Conservation (phyloP, 2,329 filamentous ascomycete species). For the Xylaria hypoxylon region DNA sequence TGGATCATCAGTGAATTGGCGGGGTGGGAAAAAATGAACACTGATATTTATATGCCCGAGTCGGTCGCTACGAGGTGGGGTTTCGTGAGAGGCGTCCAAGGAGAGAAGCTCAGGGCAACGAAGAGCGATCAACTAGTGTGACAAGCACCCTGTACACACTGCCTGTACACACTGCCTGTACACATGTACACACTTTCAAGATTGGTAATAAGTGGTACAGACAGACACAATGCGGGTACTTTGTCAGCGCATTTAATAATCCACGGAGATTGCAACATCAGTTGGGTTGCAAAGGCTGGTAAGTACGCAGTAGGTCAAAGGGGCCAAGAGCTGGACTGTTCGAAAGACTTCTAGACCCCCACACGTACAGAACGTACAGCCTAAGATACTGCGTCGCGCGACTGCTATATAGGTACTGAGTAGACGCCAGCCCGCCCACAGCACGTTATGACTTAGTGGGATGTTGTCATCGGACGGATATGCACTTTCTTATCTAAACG, state of each 20-base stretch:
- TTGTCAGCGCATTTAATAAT: conserved; percentile 39
- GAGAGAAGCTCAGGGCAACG: conserved; percentile 10
- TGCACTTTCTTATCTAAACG: neutral
- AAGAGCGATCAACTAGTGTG: conserved; percentile 19
- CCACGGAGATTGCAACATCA: conserved; percentile 38
- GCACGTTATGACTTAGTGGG: conserved; percentile 22
- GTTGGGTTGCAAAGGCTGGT: conserved; percentile 12
- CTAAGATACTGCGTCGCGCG: conserved; percentile 1
- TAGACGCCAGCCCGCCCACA: conserved; percentile 2
- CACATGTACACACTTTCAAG: conserved; percentile 9
- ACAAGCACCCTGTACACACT: conserved; percentile 1
- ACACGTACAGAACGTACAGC: conserved; percentile 7
- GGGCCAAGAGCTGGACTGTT: neutral
- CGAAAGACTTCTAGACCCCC: conserved; percentile 26
- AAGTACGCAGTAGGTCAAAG: conserved; percentile 14
- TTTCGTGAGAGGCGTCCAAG: conserved; percentile 15
- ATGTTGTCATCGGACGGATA: conserved; percentile 26
- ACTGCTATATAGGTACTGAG: conserved; percentile 24
- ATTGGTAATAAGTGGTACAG: conserved; percentile 31
- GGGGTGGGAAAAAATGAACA: conserved; percentile 24
- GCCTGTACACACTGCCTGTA: no score
- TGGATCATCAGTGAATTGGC: conserved; percentile 18
- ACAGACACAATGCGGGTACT: conserved; percentile 29
- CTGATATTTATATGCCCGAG: conserved; percentile 31
- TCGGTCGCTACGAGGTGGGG: conserved; percentile 32